Evolutionary conservation across 2,329 filamentous ascomycete genomes (phyloP).

Genomic region (Macrophomina tecta): DNA sequence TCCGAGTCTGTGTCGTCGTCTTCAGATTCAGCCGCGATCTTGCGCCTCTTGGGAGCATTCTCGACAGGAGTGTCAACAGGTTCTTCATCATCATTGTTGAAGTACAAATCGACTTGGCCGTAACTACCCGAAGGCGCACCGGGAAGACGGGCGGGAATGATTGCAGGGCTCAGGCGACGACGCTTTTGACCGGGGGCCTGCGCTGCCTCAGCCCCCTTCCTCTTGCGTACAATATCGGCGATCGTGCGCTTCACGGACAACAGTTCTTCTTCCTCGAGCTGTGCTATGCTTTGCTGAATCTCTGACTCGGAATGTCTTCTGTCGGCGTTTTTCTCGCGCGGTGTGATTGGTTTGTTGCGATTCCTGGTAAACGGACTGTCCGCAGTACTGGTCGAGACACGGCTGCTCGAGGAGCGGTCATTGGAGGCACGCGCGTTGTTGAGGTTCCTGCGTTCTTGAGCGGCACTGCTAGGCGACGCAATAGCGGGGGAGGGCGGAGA

Average conservation of each 20-base stretch:
- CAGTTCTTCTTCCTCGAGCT: background rate
- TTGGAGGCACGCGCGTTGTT: background rate
- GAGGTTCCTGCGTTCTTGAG: constrained; percentile 10
- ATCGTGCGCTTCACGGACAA: background rate
- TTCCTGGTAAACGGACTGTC: background rate
- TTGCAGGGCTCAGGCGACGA: background rate
- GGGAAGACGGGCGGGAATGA: constrained; percentile 22
- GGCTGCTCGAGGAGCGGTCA: too few relatives aligned
- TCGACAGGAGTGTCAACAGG: background rate
- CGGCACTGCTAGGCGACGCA: constrained; percentile 9
- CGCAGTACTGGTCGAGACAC: too few relatives aligned
- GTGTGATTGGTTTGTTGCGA: background rate
- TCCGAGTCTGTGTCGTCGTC: constrained; percentile 3
- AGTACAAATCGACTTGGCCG: constrained; percentile 23
- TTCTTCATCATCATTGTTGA: background rate
- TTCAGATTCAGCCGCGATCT: background rate
- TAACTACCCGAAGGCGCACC: constrained; percentile 20
- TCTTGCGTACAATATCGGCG: background rate
- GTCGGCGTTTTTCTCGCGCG: constrained; percentile 23
- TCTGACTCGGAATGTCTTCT: background rate
- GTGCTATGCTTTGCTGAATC: background rate
- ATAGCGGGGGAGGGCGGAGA: background rate
- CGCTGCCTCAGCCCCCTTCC: background rate
- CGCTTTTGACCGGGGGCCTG: constrained; percentile 16
- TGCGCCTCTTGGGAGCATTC: constrained; percentile 4